These are phyloP conservation scores for Chlorella vulgaris DNA, from an alignment of 139 green algal genomes.

Conservation along the genomic window DNA sequence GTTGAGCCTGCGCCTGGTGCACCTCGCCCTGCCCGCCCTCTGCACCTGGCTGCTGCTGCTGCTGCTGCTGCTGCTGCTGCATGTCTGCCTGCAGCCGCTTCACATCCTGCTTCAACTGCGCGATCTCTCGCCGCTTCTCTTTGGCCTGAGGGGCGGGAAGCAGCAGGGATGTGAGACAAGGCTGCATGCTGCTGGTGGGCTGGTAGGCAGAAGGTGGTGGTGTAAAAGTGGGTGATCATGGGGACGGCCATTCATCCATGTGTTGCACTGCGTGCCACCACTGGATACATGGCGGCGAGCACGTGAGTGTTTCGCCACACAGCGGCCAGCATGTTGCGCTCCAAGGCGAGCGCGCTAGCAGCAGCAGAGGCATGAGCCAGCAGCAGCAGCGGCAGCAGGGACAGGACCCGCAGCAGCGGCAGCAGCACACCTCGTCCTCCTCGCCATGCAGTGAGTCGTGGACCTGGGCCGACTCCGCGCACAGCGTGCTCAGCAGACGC, in stretches of 20 bases:
- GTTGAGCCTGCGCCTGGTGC: not conserved
- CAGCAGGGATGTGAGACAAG: not conserved
- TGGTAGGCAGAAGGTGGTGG: no score
- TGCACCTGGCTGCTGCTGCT: slow-evolving; percentile 21
- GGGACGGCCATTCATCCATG: no score
- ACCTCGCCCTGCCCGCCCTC: not conserved
- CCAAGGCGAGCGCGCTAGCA: not conserved
- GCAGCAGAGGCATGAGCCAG: not conserved
- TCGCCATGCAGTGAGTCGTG: slow-evolving; percentile 29
- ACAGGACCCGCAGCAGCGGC: not conserved
- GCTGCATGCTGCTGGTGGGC: no score
- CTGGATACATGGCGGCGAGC: no score
- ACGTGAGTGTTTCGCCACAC: no score
- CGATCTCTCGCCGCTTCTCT: slow-evolving; percentile 33
- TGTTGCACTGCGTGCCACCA: no score
- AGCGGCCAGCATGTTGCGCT: no score
- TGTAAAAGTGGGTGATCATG: no score
- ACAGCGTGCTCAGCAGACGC: slow-evolving; percentile 44
- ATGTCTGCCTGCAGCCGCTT: slow-evolving; percentile 50
- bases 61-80: not conserved
- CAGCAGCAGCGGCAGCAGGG: not conserved
- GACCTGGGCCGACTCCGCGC: slow-evolving; percentile 36
- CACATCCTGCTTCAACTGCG: slow-evolving; percentile 5
- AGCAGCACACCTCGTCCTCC: slow-evolving; percentile 29
- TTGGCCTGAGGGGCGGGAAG: slow-evolving; percentile 10